Evolutionary conservation across 2,329 filamentous ascomycete species (phyloP), one percentile per base, ranked within the genome.

Genomic region (Nigrospora oryzae): DNA sequence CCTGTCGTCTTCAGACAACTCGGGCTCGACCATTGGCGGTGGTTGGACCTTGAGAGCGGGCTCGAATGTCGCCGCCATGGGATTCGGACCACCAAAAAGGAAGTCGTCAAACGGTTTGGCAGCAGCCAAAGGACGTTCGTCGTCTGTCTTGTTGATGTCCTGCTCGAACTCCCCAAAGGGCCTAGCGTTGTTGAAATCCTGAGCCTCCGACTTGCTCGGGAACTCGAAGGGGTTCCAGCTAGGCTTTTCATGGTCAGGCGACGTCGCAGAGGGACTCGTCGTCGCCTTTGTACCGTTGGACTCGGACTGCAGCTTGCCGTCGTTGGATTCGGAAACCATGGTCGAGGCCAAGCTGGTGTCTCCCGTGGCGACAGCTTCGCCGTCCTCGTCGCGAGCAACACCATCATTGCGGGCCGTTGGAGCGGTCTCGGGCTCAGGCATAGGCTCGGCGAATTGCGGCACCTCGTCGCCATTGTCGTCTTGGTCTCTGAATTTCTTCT

Each of bases 391-490:
- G 10, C 49, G 40, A 10, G 44, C 37, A 16, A 39, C 37, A 57
- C 54, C 5, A 45, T 46, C 13, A 42, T 49, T 43, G 32, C 51
- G 8, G 47, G 38, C 40, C 5, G 64, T 60, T 0, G 60, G 55
- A 5, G 65, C 58, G 13, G 62, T 58, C 52, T 56, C 60, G 23
- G 57, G 53, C 41, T 56, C 53, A 6, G 61, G 58, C 2, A 66
- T 68, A 13, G 71, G 73, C 42, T 79, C 71, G 10, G 88, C 87
- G 61, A 94, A 95, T 42, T 80, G 71, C 17, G 86, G 83, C 19
- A 91, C 81, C 41, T 84, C 77, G 54, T 94, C 83, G 15, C 79
- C 83, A 55, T 86, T 82, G 43, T 75, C 77, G 15, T 73, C 77
- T 38, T 66, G 73, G 47, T 79, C 81, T 53, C 82, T 81, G 50